Evolutionary conservation across 2,329 filamentous ascomycete genomes (phyloP).

Genomic region (Akanthomyces dipterigenus): DNA sequence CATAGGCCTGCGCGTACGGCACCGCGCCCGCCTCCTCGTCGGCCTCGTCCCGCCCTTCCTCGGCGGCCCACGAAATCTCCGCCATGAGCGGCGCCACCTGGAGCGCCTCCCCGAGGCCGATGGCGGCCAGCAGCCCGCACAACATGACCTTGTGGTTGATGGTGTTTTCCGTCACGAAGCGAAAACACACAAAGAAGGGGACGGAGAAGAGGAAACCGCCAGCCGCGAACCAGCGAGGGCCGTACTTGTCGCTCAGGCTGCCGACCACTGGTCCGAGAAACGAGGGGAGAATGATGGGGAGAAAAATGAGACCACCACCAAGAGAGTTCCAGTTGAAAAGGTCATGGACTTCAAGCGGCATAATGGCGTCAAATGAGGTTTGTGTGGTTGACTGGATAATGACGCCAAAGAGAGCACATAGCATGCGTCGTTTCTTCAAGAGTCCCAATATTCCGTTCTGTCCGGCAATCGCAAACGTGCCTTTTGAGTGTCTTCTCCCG

Average conservation of each 20-base stretch:
- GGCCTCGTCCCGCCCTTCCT: conserved; percentile 3
- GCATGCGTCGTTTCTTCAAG: conserved; percentile 25
- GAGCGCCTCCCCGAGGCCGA: conserved; percentile 25
- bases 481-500: background rate
- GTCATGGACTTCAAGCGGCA: conserved; percentile 25
- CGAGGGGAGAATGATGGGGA: conserved; percentile 26
- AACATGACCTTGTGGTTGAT: conserved; percentile 25
- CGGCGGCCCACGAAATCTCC: conserved; percentile 28
- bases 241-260: conserved; percentile 26
- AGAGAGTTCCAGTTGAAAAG: conserved; percentile 27
- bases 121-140: conserved; percentile 25
- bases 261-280: conserved; percentile 26
- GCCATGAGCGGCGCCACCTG: conserved; percentile 30
- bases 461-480: background rate
- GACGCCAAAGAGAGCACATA: conserved; percentile 28
- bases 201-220: conserved; percentile 26
- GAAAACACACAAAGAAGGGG: conserved; percentile 27
- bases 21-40: conserved; percentile 15
- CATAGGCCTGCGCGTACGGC: conserved; percentile 29
- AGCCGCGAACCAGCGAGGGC: conserved; percentile 27
- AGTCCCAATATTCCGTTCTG: conserved; percentile 17
- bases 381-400: conserved; percentile 26
- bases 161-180: conserved; percentile 26
- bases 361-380: conserved; percentile 28
- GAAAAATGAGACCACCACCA: conserved; percentile 28